Evolutionary conservation across 306 rosid genomes (phyloP).

Genomic region (Sindora glabra): DNA sequence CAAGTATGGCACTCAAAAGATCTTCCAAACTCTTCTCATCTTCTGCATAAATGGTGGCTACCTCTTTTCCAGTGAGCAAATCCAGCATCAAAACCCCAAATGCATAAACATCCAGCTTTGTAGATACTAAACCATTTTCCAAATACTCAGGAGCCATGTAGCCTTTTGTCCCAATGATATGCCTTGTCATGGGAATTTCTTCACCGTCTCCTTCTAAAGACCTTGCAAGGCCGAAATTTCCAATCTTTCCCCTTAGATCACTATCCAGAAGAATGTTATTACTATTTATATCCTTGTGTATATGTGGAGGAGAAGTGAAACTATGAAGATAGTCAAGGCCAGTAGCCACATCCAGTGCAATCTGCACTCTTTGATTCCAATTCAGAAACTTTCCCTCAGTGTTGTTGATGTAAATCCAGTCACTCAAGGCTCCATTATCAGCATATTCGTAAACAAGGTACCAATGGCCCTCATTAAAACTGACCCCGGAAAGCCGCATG

Average conservation of each 20-base stretch:
- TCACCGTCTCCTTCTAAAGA: constrained; percentile 38
- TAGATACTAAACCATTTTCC: constrained; percentile 72
- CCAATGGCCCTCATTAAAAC: constrained; percentile 70
- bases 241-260: constrained; percentile 65
- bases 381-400: constrained; percentile 33
- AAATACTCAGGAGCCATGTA: constrained; percentile 91
- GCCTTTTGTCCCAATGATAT: constrained; percentile 85
- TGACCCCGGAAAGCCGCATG: constrained; percentile 65
- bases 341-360: constrained; percentile 68
- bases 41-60: constrained; percentile 28
- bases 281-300: constrained; percentile 73
- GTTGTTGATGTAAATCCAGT: constrained; percentile 42
- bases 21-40: constrained; percentile 27
- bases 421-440: constrained; percentile 64
- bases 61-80: constrained; percentile 65
- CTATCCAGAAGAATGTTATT: constrained; percentile 57
- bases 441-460: constrained; percentile 78
- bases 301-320: constrained; percentile 57
- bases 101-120: constrained; percentile 75
- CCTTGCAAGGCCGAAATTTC: constrained; percentile 52
- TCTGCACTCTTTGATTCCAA: constrained; percentile 67
- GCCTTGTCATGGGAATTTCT: constrained; percentile 53
- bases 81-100: constrained; percentile 73
- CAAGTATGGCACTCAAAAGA: constrained; percentile 21
- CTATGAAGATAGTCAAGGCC: constrained; percentile 82